These are phyloP conservation scores for Malassezia caprae DNA, from an alignment of 1,284 basidiomycete genomes.

Conservation along the genomic window DNA sequence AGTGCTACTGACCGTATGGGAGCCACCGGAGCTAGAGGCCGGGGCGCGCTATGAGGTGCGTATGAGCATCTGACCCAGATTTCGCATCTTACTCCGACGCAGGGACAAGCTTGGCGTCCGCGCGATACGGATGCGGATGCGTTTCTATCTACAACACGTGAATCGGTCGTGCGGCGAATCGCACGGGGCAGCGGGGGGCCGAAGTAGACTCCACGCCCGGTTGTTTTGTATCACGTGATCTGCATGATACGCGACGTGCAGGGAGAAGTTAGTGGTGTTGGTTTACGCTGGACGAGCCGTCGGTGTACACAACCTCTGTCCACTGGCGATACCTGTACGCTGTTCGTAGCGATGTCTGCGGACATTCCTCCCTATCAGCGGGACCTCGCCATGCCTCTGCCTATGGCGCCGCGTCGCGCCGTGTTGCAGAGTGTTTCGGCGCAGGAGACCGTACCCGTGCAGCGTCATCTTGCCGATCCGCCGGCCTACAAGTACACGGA, in stretches of 20 bases:
- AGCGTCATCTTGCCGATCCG: constrained; percentile 5
- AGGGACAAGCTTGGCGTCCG: constrained; percentile 7
- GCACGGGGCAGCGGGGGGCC: not conserved
- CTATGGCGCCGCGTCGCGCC: constrained; percentile 12
- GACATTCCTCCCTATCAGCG: constrained; percentile 4
- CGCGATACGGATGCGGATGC: constrained; percentile 6
- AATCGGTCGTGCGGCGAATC: constrained; percentile 2
- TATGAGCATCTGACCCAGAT: not conserved
- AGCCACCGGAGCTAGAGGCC: constrained; percentile 1
- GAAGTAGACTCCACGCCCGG: not conserved
- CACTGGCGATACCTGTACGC: not conserved
- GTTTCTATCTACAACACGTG: constrained; percentile 11
- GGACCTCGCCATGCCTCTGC: constrained; percentile 3
- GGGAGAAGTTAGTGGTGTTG: constrained; percentile 20
- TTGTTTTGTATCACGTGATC: constrained; percentile 11
- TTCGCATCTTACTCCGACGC: constrained; percentile 5
- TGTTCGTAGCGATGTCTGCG: constrained; percentile 10
- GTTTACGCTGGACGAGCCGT: not conserved
- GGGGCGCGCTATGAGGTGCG: constrained; percentile 7
- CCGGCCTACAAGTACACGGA: constrained; percentile 9
- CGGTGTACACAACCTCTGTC: not conserved
- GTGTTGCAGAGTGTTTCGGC: constrained; percentile 16
- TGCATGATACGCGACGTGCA: constrained; percentile 2
- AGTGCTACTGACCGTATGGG: constrained; percentile 32
- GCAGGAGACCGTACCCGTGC: constrained; percentile 17